Evolutionary conservation across 2,329 filamentous ascomycete genomes (phyloP).

Genomic region (Sodiomyces alkalinus): DNA sequence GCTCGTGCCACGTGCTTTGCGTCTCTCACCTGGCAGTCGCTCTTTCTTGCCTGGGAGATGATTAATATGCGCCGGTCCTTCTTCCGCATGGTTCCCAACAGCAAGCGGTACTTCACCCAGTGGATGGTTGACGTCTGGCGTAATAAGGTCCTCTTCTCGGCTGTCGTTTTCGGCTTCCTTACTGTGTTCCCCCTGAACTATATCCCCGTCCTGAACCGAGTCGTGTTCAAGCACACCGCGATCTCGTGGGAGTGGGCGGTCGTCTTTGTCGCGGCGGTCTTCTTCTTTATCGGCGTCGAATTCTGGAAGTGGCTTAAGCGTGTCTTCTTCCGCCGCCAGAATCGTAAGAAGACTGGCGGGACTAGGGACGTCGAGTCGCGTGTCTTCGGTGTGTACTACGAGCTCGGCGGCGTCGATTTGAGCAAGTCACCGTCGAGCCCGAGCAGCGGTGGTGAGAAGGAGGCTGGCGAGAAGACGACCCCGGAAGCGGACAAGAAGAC

Average conservation of each 20-base stretch:
- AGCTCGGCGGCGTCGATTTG: constrained; percentile 7
- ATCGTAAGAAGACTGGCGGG: constrained; percentile 8
- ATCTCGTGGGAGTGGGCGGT: constrained; percentile 49
- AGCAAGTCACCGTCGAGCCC: constrained; percentile 3
- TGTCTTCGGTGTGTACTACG: constrained; percentile 17
- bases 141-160: constrained; percentile 56
- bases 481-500: constrained; percentile 1
- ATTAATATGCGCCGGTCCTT: constrained; percentile 54
- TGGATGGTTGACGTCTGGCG: constrained; percentile 53
- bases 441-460: constrained; percentile 7
- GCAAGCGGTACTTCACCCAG: constrained; percentile 44
- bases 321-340: constrained; percentile 19
- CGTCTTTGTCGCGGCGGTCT: constrained; percentile 33
- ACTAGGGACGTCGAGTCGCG: constrained; percentile 16
- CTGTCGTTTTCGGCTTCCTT: constrained; percentile 30
- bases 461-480: constrained; percentile 6
- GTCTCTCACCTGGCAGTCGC: constrained; percentile 56
- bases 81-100: constrained; percentile 55
- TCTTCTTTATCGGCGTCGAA: constrained; percentile 46
- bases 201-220: constrained; percentile 40
- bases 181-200: constrained; percentile 36
- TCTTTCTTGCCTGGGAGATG: constrained; percentile 67
- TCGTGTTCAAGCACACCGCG: constrained; percentile 40
- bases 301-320: constrained; percentile 44
- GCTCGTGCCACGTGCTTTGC: constrained; percentile 59